Evolutionary conservation across 179 eudicot species (phyloP).

Genomic region (Beta macrorhiza): DNA sequence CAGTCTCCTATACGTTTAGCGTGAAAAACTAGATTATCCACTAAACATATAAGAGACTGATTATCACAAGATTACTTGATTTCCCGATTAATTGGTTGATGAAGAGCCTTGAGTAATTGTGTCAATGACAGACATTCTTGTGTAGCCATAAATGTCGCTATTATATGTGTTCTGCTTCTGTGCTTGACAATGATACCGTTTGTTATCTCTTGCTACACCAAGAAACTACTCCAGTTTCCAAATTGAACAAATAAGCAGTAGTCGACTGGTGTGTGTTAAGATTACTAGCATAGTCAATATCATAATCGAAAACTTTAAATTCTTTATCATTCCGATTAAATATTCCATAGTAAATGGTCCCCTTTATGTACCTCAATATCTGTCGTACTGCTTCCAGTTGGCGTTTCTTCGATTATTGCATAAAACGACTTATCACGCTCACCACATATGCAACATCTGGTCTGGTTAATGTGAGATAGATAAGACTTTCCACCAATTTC

Average conservation of each 20-base stretch:
- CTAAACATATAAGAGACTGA: neutral
- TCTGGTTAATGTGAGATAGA: constrained; percentile 28
- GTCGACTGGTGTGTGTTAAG: neutral
- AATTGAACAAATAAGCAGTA: neutral
- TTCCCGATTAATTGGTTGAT: neutral
- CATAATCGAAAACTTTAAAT: neutral
- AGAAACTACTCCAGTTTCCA: neutral
- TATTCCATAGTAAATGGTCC: neutral
- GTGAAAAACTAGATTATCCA: neutral
- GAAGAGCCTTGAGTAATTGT: constrained; percentile 7
- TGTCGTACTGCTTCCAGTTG: neutral
- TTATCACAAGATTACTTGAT: neutral
- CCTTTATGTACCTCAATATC: neutral
- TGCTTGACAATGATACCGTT: neutral
- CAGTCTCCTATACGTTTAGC: too few relatives aligned
- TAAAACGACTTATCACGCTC: constrained; percentile 4
- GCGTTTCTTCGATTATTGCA: neutral
- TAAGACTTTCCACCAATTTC: constrained; percentile 21
- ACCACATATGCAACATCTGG: constrained; percentile 15
- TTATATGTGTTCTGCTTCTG: neutral
- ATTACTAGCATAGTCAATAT: constrained; percentile 16
- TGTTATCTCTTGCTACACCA: neutral
- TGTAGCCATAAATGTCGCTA: neutral
- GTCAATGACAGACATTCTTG: constrained; percentile 14
- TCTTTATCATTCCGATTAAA: neutral